Conservation (phyloP, 495 filamentous ascomycete species). For the Penicillium pulvis region DNA sequence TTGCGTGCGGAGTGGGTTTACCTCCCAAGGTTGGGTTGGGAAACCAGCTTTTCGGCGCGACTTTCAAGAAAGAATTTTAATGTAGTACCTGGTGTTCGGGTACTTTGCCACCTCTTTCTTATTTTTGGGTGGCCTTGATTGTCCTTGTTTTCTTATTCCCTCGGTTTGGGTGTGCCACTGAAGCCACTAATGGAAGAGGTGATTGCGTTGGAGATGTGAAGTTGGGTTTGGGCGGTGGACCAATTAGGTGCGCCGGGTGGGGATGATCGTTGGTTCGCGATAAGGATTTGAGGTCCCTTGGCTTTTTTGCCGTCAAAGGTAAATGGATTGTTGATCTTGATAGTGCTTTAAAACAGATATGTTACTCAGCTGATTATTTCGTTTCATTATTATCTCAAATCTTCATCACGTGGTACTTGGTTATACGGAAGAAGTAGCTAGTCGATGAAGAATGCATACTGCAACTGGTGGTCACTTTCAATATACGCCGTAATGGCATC, state of each 20-base stretch:
- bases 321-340: neutral
- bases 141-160: neutral
- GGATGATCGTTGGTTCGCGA: neutral
- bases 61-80: neutral
- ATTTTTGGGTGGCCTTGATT: neutral
- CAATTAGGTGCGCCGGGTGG: slow-evolving; percentile 21
- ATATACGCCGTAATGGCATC: too few species aligned
- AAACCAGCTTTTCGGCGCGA: neutral
- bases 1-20: slow-evolving; percentile 23
- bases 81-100: neutral
- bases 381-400: neutral
- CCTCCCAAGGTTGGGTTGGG: neutral
- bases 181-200: slow-evolving; percentile 1
- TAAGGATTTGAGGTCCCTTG: neutral
- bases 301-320: neutral
- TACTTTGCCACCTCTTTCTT: neutral
- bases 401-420: neutral
- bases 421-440: too few species aligned
- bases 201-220: slow-evolving; percentile 11
- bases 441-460: too few species aligned
- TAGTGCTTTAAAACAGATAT: neutral
- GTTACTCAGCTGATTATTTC: too few species aligned
- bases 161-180: neutral
- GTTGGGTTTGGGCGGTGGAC: slow-evolving; percentile 19
- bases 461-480: too few species aligned